Percentiles rank a stretch among this genome's conserved stretches.
Evolutionary conservation across 352 stramenopile genomes (phyloP).

Genomic region (Phytophthora cactorum): DNA sequence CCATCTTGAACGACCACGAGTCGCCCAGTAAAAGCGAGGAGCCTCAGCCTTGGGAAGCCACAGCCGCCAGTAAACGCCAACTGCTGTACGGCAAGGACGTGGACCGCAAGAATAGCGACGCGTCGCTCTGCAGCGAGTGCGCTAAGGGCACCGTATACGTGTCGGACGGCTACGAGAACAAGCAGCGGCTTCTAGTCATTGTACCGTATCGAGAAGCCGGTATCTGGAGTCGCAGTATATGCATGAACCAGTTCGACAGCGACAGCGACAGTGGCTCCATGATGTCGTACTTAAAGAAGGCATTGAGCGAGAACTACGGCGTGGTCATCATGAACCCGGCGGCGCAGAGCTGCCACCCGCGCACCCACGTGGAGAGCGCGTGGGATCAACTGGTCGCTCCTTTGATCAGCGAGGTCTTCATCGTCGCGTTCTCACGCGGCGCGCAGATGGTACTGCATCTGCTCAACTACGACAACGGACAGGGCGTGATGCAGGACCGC

Average conservation of each 20-base stretch:
- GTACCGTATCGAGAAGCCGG: constrained; percentile 84
- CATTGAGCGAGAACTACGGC: constrained; percentile 81
- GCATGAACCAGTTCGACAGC: constrained; percentile 68
- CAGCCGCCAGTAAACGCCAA: constrained; percentile 32
- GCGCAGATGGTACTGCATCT: constrained; percentile 84
- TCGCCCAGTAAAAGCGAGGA: constrained; percentile 17
- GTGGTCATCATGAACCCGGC: constrained; percentile 86
- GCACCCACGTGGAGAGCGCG: constrained; percentile 73
- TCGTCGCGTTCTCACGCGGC: constrained; percentile 80
- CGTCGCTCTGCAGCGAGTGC: constrained; percentile 55
- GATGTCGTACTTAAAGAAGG: constrained; percentile 83
- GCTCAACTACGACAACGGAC: constrained; percentile 78
- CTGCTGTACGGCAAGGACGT: constrained; percentile 37
- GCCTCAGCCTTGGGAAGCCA: constrained; percentile 35
- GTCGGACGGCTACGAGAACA: constrained; percentile 63
- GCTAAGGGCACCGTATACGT: constrained; percentile 75
- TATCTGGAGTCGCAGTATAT: constrained; percentile 89
- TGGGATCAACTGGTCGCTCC: constrained; percentile 84
- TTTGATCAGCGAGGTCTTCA: constrained; percentile 69
- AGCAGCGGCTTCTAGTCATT: constrained; percentile 78
- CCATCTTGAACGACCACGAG: constrained; percentile 21
- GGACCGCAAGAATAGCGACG: constrained; percentile 36
- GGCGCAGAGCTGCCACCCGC: constrained; percentile 75
- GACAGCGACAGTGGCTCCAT: constrained; percentile 76
- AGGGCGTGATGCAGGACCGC: constrained; percentile 81